phyloP scores from a whole-genome alignment of 1,284 basidiomycete genomes.

The Leccinum ponderosum region DNA sequence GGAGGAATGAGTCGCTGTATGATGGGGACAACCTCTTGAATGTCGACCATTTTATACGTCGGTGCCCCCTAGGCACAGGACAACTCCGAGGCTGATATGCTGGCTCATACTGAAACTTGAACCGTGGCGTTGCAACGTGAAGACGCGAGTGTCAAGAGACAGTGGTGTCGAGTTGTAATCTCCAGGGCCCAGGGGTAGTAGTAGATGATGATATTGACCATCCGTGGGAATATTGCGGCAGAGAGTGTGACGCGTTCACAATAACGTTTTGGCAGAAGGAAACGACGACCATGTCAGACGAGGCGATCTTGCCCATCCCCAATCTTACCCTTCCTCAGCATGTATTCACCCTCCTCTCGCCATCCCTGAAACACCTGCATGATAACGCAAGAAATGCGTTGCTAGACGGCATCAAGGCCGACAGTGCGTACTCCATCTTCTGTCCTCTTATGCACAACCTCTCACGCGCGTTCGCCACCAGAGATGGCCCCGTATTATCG shows the following conservation, averaged over 20 bases:
- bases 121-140: neutral
- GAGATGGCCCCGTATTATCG: constrained; percentile 87
- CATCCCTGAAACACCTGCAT: constrained; percentile 62
- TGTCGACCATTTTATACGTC: constrained; percentile 8
- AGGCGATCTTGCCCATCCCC: constrained; percentile 81
- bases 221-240: neutral
- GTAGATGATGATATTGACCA: neutral
- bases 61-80: neutral
- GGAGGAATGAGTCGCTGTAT: neutral
- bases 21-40: neutral
- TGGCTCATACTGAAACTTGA: neutral
- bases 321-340: constrained; percentile 81
- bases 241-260: neutral
- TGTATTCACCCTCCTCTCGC: constrained; percentile 71
- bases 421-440: constrained; percentile 56
- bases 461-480: constrained; percentile 18
- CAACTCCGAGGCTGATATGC: neutral
- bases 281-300: constrained; percentile 70
- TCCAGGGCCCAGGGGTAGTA: neutral
- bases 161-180: neutral
- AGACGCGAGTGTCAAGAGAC: neutral
- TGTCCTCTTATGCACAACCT: neutral
- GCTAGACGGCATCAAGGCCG: constrained; percentile 79
- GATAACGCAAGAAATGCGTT: constrained; percentile 66
- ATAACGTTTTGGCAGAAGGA: neutral